Evolutionary conservation across 306 rosid genomes (phyloP), one percentile per base, ranked within the genome.

Genomic region (Sophora flavescens): DNA sequence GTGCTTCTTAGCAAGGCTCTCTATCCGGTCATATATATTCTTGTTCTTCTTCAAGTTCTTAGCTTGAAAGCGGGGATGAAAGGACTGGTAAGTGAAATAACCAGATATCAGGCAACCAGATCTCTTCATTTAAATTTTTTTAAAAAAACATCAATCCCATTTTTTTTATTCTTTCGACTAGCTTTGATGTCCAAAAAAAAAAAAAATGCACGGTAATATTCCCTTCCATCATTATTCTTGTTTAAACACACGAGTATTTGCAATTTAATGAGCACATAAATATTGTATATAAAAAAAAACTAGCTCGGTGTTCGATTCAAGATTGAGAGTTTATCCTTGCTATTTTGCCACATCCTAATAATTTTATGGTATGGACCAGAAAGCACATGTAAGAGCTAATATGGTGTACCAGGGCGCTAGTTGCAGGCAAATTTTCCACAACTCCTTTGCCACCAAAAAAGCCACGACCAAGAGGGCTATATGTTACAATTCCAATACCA

Each of bases 391-490:
- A 35, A 35, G 16, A n/a, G 7, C 5, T 75, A 17, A 58, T 11
- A 4, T 13, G 30, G 4, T 36, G 16, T 85, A 86, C 88, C 88
- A 79, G 42, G n/a, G 5, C 6, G 63, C 91, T 85, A 50, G 18
- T 14, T 36, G 83, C 64, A 52, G 91, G 72, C 59, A 87, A 16
- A 44, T 64, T 85, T 70, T 88, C 91, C 28, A 75, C 68, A 22
- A 82, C 76, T 16, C 79, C 90, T 83, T 64, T 87, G 60, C 96
- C 96, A 17, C 86, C 93, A 32, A 88, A 86, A 73, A n/a, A n/a
- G n/a, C n/a, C n/a, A n/a, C n/a, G n/a, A n/a, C n/a, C n/a, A n/a
- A n/a, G n/a, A n/a, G n/a, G n/a, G n/a, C n/a, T n/a, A n/a, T n/a
- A n/a, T n/a, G n/a, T n/a, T n/a, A n/a, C n/a, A n/a, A n/a, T n/a